Conservation (phyloP, 2,329 filamentous ascomycete genomes). For the Colletotrichum gigasporum region DNA sequence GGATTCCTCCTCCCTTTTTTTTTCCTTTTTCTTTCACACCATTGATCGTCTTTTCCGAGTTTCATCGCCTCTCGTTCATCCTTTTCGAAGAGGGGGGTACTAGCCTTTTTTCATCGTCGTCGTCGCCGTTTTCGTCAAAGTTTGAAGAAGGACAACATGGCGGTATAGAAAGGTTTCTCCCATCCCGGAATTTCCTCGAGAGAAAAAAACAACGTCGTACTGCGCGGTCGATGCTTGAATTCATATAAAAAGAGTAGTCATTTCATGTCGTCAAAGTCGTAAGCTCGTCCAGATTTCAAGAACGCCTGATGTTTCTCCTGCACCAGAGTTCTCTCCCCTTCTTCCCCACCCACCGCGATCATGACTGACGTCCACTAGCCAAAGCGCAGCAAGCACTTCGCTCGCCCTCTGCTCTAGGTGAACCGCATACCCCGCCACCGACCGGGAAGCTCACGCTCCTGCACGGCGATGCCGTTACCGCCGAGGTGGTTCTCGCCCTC, state of each 20-base stretch:
- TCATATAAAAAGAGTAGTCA: constrained; percentile 14
- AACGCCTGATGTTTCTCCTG: constrained; percentile 4
- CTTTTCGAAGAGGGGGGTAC: not conserved
- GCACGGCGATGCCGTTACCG: not conserved
- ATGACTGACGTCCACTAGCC: not conserved
- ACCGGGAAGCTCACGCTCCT: constrained; percentile 21
- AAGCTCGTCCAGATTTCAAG: constrained; percentile 18
- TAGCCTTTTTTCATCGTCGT: not conserved
- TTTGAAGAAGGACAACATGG: too few species aligned
- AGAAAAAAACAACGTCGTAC: constrained; percentile 16
- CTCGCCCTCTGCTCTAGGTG: constrained; percentile 16
- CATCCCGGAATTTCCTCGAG: not conserved
- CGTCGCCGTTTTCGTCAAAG: not conserved
- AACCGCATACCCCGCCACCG: constrained; percentile 26
- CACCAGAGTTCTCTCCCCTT: not conserved
- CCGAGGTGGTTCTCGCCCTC: constrained; percentile 16
- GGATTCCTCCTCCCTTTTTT: constrained; percentile 1
- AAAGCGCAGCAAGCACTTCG: constrained; percentile 20
- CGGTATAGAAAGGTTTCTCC: not conserved
- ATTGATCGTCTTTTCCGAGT: constrained; percentile 21
- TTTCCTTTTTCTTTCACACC: constrained; percentile 6
- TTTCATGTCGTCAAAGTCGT: constrained; percentile 32
- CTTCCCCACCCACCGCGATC: not conserved
- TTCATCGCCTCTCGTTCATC: not conserved
- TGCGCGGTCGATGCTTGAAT: constrained; percentile 25